Evolutionary conservation across 2,329 filamentous ascomycete genomes (phyloP).

Genomic region (Sphaerulina populicola): DNA sequence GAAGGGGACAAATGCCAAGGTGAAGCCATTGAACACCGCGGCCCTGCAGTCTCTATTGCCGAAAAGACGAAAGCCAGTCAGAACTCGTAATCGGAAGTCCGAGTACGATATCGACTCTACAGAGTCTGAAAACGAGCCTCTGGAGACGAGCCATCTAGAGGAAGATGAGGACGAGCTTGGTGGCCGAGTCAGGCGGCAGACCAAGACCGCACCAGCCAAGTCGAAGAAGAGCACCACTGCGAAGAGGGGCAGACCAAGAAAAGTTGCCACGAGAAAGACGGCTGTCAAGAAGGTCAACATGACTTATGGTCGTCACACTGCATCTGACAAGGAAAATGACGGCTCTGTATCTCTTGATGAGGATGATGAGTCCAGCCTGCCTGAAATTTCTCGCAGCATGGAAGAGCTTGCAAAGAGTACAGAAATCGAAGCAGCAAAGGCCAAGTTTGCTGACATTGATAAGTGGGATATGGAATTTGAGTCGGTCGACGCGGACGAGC

Average conservation of each 20-base stretch:
- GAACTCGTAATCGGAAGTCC: constrained; percentile 21
- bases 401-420: constrained; percentile 28
- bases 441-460: constrained; percentile 45
- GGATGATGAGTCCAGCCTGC: constrained; percentile 22
- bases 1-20: constrained; percentile 23
- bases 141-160: constrained; percentile 24
- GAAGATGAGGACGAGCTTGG: constrained; percentile 39
- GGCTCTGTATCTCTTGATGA: constrained; percentile 22
- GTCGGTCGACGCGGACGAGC: constrained; percentile 40
- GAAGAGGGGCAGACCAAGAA: constrained; percentile 15
- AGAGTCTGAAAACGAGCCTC: constrained; percentile 25
- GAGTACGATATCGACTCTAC: constrained; percentile 38
- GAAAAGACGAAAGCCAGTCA: constrained; percentile 31
- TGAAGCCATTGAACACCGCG: constrained; percentile 36
- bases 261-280: constrained; percentile 9
- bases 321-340: constrained; percentile 40
- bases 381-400: constrained; percentile 24
- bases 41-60: constrained; percentile 41
- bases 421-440: constrained; percentile 38
- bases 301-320: constrained; percentile 30
- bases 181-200: constrained; percentile 18
- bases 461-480: constrained; percentile 46
- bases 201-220: constrained; percentile 13
- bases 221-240: constrained; percentile 12
- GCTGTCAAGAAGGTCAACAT: constrained; percentile 11